A percentile compares a stretch with the other conserved stretches of the same genome.
These are phyloP conservation scores for Irpex sp. DNA, from an alignment of 1,284 basidiomycete genomes.

Conservation along the genomic window DNA sequence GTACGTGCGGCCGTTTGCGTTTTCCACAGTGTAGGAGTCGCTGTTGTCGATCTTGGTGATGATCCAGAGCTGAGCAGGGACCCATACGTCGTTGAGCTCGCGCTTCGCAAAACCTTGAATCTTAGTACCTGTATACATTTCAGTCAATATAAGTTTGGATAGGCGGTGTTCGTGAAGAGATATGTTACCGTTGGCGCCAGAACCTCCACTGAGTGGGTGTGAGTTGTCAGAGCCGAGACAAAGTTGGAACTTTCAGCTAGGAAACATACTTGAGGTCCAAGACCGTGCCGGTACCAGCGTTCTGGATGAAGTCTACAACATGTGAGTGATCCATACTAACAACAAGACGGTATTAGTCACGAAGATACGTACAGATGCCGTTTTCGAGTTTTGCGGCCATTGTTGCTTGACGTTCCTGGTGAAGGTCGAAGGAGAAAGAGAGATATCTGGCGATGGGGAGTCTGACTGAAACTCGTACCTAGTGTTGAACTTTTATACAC, in stretches of 20 bases:
- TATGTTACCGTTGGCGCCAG: background rate
- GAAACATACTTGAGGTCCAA: background rate
- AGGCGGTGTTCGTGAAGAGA: background rate
- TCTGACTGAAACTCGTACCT: too few species aligned
- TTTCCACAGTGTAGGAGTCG: background rate
- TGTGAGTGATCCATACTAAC: background rate
- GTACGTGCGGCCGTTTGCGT: background rate
- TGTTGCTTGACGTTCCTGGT: too few species aligned
- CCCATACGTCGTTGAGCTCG: background rate
- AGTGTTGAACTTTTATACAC: too few species aligned
- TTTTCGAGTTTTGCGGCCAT: background rate
- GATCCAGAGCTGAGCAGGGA: constrained; percentile 4
- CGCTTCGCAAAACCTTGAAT: background rate
- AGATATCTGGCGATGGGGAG: too few species aligned
- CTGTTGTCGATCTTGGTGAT: background rate
- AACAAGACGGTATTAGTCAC: background rate
- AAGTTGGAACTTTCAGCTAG: background rate
- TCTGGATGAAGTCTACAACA: background rate
- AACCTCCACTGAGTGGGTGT: background rate
- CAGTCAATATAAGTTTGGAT: background rate
- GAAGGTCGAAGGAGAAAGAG: background rate
- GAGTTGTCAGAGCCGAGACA: background rate
- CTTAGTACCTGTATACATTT: background rate
- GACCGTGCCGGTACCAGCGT: background rate
- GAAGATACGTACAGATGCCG: background rate